These are phyloP conservation scores for Cryptococcus sp. DNA, from an alignment of 1,284 basidiomycete genomes.

Conservation along the genomic window DNA sequence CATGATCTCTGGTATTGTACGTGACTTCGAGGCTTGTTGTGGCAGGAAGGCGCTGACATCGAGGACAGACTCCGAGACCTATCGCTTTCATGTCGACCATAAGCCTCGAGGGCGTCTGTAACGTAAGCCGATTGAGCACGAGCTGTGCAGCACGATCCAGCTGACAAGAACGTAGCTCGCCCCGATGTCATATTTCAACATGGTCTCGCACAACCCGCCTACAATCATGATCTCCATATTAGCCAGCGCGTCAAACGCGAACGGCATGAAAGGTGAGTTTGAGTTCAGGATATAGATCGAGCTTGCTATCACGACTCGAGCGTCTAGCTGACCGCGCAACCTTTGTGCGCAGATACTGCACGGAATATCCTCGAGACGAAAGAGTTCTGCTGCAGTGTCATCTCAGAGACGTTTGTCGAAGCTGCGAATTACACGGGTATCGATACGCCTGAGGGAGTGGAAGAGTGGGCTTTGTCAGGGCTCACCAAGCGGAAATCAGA, in stretches of 20 bases:
- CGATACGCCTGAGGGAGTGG: conserved; percentile 65
- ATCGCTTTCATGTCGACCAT: conserved; percentile 74
- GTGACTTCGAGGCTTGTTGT: background rate
- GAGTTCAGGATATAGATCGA: background rate
- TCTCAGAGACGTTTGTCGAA: conserved; percentile 72
- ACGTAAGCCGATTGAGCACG: conserved; percentile 60
- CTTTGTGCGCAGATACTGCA: conserved; percentile 62
- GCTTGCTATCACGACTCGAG: background rate
- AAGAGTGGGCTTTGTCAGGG: conserved; percentile 74
- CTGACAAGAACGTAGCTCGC: conserved; percentile 33
- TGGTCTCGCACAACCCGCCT: conserved; percentile 65
- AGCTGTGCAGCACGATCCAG: background rate
- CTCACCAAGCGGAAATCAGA: conserved; percentile 63
- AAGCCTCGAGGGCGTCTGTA: conserved; percentile 61
- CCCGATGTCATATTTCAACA: conserved; percentile 53
- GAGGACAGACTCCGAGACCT: conserved; percentile 61
- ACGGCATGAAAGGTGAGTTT: conserved; percentile 37
- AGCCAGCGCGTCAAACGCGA: conserved; percentile 34
- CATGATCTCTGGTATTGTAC: conserved; percentile 66
- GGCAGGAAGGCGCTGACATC: background rate
- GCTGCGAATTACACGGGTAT: conserved; percentile 70
- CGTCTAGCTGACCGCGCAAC: background rate
- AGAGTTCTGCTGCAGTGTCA: conserved; percentile 73
- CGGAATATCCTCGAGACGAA: conserved; percentile 68
- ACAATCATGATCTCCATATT: conserved; percentile 65